Base-by-base conservation (phyloP, 352 stramenopile genomes). In the Blastocystis sp. region DNA sequence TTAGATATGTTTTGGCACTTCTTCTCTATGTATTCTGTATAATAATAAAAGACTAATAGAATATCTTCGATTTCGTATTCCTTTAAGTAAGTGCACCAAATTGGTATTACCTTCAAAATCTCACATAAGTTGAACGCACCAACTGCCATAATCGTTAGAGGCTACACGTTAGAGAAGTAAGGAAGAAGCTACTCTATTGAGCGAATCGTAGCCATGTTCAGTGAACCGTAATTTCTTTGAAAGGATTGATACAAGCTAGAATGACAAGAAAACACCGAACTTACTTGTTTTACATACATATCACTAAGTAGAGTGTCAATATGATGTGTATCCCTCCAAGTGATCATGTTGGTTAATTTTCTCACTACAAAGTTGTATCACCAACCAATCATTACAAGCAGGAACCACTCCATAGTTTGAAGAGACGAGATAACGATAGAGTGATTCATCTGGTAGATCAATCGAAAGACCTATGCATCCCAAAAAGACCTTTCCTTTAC, bases 211-310 rank as follows among this genome's bases (percentile, higher is more conserved):
- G 1, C 63, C 63, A 49, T 74, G 63, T 46, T 74, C 63, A n/a
- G 49, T 74, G 27, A 74, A 74, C 7, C 63, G 63, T 19, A 74
- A 43, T 43, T 74, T 74, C 24, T 43, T 74, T 27, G 63, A 74
- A 12, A 74, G 32, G 32, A 74, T 74, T 19, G 24, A 52, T 51
- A 32, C 51, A 12, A 74, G 32, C 63, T 74, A 74, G 39, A 32
- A n/a, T 3, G 63, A 51, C 6, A 74, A 3, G 21, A 2, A 12
- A 21, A 74, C 5, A 27, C 32, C 16, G 21, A 32, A 27, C 19
- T 11, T 27, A 74, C 63, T 32, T 74, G 24, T 27, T 43, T 74
- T 51, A 46, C 32, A 32, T 74, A 74, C 35, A 74, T 74, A 43
- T 74, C 63, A 6, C 49, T 24, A 14, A 74, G 24, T 21, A 74